Evolutionary conservation across 768 basidiomycete species (phyloP), one percentile per base, ranked within the genome.

Genomic region (Psilocybe subaeruginosa): DNA sequence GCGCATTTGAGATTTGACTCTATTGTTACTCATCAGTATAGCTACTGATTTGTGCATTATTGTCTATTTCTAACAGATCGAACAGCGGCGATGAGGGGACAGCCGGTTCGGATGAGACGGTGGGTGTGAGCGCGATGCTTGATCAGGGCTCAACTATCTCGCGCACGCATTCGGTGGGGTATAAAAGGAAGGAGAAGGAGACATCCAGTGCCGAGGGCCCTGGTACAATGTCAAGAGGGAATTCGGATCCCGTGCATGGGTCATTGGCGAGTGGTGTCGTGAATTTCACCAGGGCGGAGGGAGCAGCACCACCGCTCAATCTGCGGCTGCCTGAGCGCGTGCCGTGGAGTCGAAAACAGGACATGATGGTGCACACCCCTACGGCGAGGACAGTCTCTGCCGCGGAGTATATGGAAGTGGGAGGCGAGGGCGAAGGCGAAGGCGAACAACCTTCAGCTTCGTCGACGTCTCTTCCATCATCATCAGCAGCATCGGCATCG

Each of bases 111-210:
- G 58, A 30, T 3, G 63, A 56, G 17, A 43, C 19, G 9, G 33
- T 45, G 8, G 31, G n/a, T 2, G 27, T 57, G 47, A 17, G n/a
- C 7, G 53, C 16, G 33, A 45, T 19, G 6, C 37, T 35, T 35
- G 33, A 11, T 35, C 7, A 56, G 11, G 53, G 60, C 5, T 16
- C 56, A 39, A 55, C 63, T 29, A 62, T 65, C 41, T 62, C 61
- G 47, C 64, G 67, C 39, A 66, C 67, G 19, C 67, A 64, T 54
- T 69, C 68, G 4, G 60, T 66, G 12, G 65, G 65, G 54, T 53
- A 65, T 35, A 48, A 52, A 23, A 23, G 2, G 23, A 23, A 23
- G 11, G 45, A 47, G 43, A 62, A 62, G 52, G 19, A 8, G 8
- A 35, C 11, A 6, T 35, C 33, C 11, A 11, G 1, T 11, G 33